A percentile compares a stretch with the other conserved stretches of the same genome.
These are phyloP conservation scores for Flaveria ramosissima DNA, from an alignment of 129 eudicot species.

Conservation along the genomic window DNA sequence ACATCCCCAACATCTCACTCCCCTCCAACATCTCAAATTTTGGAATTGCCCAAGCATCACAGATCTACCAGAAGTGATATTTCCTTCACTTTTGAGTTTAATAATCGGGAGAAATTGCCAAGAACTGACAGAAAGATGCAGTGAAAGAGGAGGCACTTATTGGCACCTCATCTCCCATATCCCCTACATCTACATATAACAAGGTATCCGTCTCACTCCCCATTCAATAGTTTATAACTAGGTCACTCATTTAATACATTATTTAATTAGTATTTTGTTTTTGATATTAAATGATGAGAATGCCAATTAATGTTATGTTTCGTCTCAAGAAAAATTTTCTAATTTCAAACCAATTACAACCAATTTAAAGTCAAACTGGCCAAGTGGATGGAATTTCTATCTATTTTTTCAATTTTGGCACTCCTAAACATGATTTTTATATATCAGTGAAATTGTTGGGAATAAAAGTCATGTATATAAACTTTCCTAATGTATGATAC, in stretches of 20 bases:
- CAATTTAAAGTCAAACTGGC: too few relatives aligned
- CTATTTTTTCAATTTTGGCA: too few relatives aligned
- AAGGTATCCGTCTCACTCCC: neutral
- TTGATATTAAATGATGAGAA: too few relatives aligned
- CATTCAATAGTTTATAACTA: neutral
- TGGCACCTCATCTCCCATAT: slow-evolving; percentile 23
- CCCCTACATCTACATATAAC: neutral
- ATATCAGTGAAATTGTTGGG: too few relatives aligned
- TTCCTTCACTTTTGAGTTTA: slow-evolving; percentile 21
- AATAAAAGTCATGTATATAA: too few relatives aligned
- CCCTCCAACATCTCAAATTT: neutral
- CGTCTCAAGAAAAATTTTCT: too few relatives aligned
- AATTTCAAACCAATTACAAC: too few relatives aligned
- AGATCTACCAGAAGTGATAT: slow-evolving; percentile 5
- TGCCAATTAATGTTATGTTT: too few relatives aligned
- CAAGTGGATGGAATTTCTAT: too few relatives aligned
- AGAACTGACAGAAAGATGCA: neutral
- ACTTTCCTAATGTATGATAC: too few relatives aligned
- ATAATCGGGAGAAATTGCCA: neutral
- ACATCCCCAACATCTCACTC: slow-evolving; percentile 22
- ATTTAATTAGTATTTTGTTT: too few relatives aligned
- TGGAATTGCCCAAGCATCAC: neutral
- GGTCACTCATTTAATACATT: neutral
- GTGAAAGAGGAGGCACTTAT: neutral
- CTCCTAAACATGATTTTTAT: too few relatives aligned